Evolutionary conservation across 169 alveolate genomes (phyloP).

Genomic region (Theileria sp.): DNA sequence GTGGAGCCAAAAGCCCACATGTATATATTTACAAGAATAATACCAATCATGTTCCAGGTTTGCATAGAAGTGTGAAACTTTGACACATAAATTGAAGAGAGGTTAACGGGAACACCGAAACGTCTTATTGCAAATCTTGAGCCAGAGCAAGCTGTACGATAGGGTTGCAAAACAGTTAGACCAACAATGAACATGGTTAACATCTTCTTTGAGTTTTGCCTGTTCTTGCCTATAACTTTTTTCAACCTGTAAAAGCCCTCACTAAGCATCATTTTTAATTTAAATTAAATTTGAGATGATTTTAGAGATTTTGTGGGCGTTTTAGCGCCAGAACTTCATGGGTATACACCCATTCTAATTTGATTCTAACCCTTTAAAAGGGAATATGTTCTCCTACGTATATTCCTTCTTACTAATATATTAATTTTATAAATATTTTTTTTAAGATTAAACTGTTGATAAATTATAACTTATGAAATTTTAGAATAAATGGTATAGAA

Average conservation of each 20-base stretch:
- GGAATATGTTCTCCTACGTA: background rate
- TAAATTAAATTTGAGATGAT: too few relatives aligned
- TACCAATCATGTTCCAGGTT: slow-evolving; percentile 5
- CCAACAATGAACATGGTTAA: slow-evolving; percentile 39
- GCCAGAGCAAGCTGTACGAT: slow-evolving; percentile 13
- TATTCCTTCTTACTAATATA: background rate
- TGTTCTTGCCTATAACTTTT: background rate
- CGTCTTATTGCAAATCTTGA: slow-evolving; percentile 31
- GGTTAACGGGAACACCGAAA: slow-evolving; percentile 16
- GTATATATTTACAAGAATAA: slow-evolving; percentile 11
- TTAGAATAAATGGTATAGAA: background rate
- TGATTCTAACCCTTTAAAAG: background rate
- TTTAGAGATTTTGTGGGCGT: background rate
- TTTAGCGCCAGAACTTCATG: background rate
- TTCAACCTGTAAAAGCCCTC: background rate
- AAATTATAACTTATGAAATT: background rate
- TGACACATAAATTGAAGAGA: slow-evolving; percentile 7
- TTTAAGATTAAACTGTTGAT: background rate
- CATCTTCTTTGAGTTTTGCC: slow-evolving; percentile 15
- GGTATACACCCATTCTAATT: background rate
- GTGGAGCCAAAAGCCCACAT: slow-evolving; percentile 18
- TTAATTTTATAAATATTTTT: too few relatives aligned
- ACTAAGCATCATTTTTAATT: background rate
- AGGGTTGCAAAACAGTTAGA: slow-evolving; percentile 24
- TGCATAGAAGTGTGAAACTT: slow-evolving; percentile 35